Conservation (phyloP, 2,329 filamentous ascomycete genomes). For the Aspergillus sclerotialis region DNA sequence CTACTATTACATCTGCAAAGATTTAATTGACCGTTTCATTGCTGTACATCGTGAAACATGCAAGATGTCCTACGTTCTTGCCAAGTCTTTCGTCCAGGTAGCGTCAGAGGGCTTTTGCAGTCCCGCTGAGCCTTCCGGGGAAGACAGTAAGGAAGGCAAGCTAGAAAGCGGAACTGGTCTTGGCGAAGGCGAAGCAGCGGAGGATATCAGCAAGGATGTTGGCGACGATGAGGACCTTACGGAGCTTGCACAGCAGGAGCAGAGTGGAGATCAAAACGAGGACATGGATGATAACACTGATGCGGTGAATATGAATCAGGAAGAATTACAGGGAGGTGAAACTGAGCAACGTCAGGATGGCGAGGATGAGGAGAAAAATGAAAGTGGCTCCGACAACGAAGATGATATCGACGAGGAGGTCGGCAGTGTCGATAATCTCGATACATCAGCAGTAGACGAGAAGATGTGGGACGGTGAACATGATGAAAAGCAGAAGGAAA, state of each 20-base stretch:
- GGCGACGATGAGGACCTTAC: slow-evolving; percentile 87
- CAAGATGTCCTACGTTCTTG: slow-evolving; percentile 68
- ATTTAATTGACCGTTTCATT: slow-evolving; percentile 52
- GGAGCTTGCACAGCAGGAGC: slow-evolving; percentile 80
- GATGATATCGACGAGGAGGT: slow-evolving; percentile 80
- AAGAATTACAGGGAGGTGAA: slow-evolving; percentile 83
- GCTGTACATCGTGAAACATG: slow-evolving; percentile 63
- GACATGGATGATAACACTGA: slow-evolving; percentile 41
- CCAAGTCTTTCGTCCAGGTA: slow-evolving; percentile 70
- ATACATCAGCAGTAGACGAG: slow-evolving; percentile 86
- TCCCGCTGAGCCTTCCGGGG: slow-evolving; percentile 71
- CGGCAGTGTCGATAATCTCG: slow-evolving; percentile 84
- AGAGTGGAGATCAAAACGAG: slow-evolving; percentile 49
- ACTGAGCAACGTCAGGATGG: slow-evolving; percentile 48
- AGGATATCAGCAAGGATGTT: slow-evolving; percentile 97
- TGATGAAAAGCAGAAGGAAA: slow-evolving; percentile 60
- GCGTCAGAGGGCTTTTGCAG: slow-evolving; percentile 85
- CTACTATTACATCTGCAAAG: slow-evolving; percentile 58
- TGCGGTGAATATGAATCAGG: slow-evolving; percentile 58
- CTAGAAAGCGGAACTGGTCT: slow-evolving; percentile 88
- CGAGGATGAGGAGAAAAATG: slow-evolving; percentile 50
- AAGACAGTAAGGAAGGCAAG: slow-evolving; percentile 65
- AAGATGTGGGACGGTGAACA: slow-evolving; percentile 93
- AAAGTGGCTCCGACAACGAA: slow-evolving; percentile 56
- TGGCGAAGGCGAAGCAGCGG: slow-evolving; percentile 87